Percentiles rank a stretch among this genome's conserved stretches.
phyloP scores from a whole-genome alignment of 2,329 filamentous ascomycete species.

The Diaporthe ampelina region DNA sequence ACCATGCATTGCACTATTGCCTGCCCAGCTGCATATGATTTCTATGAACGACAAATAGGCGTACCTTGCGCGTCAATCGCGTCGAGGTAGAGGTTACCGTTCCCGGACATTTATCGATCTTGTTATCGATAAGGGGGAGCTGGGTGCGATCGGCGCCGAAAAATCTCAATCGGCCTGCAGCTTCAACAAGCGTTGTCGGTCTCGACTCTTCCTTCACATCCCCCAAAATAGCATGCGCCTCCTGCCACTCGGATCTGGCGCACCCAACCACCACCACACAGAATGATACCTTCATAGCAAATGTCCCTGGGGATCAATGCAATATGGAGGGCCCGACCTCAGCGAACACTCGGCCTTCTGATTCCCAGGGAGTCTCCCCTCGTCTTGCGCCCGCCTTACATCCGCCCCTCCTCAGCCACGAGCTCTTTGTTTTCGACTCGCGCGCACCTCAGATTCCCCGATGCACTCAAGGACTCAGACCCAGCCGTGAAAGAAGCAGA shows the following conservation, averaged over 20 bases:
- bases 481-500: background rate
- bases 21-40: background rate
- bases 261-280: slow-evolving; percentile 13
- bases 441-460: slow-evolving; percentile 9
- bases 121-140: slow-evolving; percentile 34
- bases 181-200: background rate
- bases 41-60: background rate
- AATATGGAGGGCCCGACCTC: slow-evolving; percentile 58
- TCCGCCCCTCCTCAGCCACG: background rate
- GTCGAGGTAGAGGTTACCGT: background rate
- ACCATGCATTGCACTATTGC: background rate
- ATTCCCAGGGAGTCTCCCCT: slow-evolving; percentile 45
- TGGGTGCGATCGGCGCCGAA: background rate
- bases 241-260: slow-evolving; percentile 27
- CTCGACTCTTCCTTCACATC: background rate
- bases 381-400: slow-evolving; percentile 20
- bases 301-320: slow-evolving; percentile 62
- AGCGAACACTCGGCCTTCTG: slow-evolving; percentile 47
- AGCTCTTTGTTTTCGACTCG: slow-evolving; percentile 1
- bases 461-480: background rate
- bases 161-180: slow-evolving; percentile 12
- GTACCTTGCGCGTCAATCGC: background rate
- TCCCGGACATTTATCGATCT: background rate
- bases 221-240: slow-evolving; percentile 22
- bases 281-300: slow-evolving; percentile 57